These are phyloP conservation scores for Trametes punicea DNA, from an alignment of 768 basidiomycete genomes.

Conservation along the genomic window DNA sequence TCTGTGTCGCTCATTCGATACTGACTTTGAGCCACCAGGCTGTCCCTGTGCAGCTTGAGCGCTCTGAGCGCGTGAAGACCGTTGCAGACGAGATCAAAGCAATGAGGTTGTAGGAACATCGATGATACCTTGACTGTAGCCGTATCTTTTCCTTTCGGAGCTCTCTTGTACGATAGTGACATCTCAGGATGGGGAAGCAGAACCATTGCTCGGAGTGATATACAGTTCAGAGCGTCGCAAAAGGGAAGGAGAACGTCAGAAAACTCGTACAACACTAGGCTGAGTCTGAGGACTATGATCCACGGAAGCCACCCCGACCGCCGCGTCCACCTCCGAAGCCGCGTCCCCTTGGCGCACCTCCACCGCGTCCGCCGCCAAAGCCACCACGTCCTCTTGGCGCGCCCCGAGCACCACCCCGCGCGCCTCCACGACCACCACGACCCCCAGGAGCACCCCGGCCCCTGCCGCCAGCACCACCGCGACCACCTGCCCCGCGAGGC, in stretches of 20 bases:
- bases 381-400: conserved; percentile 38
- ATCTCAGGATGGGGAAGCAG: neutral
- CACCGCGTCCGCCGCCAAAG: conserved; percentile 45
- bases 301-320: conserved; percentile 45
- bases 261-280: conserved; percentile 8
- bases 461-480: conserved; percentile 22
- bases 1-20: neutral
- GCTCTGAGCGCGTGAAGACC: conserved; percentile 43
- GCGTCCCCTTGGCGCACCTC: conserved; percentile 41
- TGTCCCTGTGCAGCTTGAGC: conserved; percentile 47
- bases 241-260: conserved; percentile 2
- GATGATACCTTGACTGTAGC: conserved; percentile 7
- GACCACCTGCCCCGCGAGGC: conserved; percentile 29
- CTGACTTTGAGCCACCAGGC: conserved; percentile 33
- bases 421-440: conserved; percentile 28
- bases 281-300: conserved; percentile 36
- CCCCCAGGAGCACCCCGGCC: conserved; percentile 21
- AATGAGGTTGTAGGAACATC: conserved; percentile 39
- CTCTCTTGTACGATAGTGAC: neutral
- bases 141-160: conserved; percentile 1
- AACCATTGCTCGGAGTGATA: conserved; percentile 1
- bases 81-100: conserved; percentile 50
- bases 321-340: conserved; percentile 38
- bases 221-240: neutral
- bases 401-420: conserved; percentile 25